Base-by-base conservation (phyloP, 768 basidiomycete genomes). In the Tephrocybe sp. region DNA sequence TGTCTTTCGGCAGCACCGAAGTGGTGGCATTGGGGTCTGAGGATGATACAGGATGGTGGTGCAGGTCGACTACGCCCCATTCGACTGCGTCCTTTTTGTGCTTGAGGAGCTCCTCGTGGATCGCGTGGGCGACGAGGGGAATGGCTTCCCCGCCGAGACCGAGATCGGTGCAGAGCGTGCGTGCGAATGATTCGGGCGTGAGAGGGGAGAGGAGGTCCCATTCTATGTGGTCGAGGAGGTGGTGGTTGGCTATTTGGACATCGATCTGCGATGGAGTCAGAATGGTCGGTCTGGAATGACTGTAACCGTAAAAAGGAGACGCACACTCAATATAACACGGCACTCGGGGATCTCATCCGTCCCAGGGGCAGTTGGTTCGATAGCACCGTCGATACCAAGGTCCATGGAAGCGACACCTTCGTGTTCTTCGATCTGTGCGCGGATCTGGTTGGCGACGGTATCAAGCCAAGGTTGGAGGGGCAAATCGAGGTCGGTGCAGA, bases 171-270 rank as follows among this genome's bases (percentile, higher is more conserved):
- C 90, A 93, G 28, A 98, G 85, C 44, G 80, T 84, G 33, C 72
- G 69, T 0, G 96, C 81, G 61, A 98, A 98, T 1, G 72, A 76
- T 65, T 96, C 89, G 1, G 96, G 96, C 0, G 93, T 95, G 32
- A 98, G 78, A 3, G 88, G 81, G 3, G 95, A 96, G 40, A 90
- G 81, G n/a, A 98, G 79, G 68, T 99, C 96, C 96, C 96, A 99
- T 69, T 99, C 97, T 58, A 99, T 93, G 63, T 94, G 90, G 71
- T 99, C 97, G 50, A 90, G 76, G 1, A 99, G 78, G 67, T 96
- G 93, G 65, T 93, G 79, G 41, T 87, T 90, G 20, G 87, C 91
- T 63, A 99, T 88, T 67, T 99, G 97, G 21, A 98, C 93, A 71
- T 99, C 97, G 64, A 99, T 92, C 93, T 97, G 26, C 2, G 5